Percentiles rank a stretch among this genome's conserved stretches.
Evolutionary conservation across 352 stramenopile species (phyloP).

Genomic region (Lagenidium giganteum): DNA sequence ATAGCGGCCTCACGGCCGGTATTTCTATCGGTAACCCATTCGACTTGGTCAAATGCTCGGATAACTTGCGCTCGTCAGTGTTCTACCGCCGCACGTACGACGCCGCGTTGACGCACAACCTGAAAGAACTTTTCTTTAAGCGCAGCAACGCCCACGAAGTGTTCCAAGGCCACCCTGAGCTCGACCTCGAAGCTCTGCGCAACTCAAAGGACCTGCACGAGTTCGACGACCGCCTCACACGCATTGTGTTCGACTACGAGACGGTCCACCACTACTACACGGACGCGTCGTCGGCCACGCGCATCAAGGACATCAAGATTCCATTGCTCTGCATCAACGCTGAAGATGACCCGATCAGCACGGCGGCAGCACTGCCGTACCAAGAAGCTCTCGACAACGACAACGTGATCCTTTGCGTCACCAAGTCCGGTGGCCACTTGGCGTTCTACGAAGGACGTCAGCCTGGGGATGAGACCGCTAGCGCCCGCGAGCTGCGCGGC

Average conservation of each 20-base stretch:
- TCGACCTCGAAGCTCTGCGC: constrained; percentile 39
- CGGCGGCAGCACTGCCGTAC: constrained; percentile 25
- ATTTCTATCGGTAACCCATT: constrained; percentile 73
- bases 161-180: constrained; percentile 32
- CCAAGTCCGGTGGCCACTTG: constrained; percentile 58
- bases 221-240: constrained; percentile 63
- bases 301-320: constrained; percentile 29
- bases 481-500: constrained; percentile 1
- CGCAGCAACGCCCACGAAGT: constrained; percentile 60
- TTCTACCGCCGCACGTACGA: constrained; percentile 63
- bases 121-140: constrained; percentile 53
- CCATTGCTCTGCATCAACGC: constrained; percentile 65
- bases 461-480: constrained; percentile 5
- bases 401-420: constrained; percentile 63
- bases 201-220: constrained; percentile 33
- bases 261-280: constrained; percentile 55
- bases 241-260: constrained; percentile 48
- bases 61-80: constrained; percentile 31
- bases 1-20: constrained; percentile 28
- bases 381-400: constrained; percentile 33
- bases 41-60: constrained; percentile 40
- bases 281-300: constrained; percentile 38
- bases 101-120: constrained; percentile 33
- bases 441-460: constrained; percentile 51
- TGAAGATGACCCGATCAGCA: constrained; percentile 57